Percentiles rank a stretch among this genome's conserved stretches.
Conservation (phyloP, 208 protist genomes). For the Phytomonas sp. region DNA sequence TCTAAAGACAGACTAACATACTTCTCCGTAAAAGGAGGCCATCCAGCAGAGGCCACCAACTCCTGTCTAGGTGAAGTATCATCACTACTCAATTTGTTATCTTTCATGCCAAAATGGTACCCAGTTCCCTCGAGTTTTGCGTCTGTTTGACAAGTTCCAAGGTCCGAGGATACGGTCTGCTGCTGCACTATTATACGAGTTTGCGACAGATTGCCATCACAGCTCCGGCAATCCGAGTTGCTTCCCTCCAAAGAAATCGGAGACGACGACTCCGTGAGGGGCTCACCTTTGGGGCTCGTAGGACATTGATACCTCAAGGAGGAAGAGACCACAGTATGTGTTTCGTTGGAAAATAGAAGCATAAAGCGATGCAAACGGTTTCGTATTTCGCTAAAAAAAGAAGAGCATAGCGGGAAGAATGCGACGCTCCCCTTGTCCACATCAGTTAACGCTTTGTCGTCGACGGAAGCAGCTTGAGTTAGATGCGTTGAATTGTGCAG, state of each 20-base stretch:
- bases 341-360: constrained; percentile 27
- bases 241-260: neutral
- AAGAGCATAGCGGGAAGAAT: neutral
- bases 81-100: constrained; percentile 9
- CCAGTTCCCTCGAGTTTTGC: neutral
- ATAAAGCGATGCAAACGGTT: constrained; percentile 4
- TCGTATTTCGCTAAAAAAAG: neutral
- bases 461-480: neutral
- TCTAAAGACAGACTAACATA: constrained; percentile 65
- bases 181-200: neutral
- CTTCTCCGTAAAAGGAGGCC: constrained; percentile 56
- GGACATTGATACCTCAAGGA: neutral
- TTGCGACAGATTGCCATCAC: neutral
- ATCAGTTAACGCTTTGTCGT: neutral
- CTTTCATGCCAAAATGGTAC: neutral
- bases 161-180: neutral
- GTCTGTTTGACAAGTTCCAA: neutral
- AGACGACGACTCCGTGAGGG: neutral
- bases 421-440: neutral
- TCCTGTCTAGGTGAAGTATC: constrained; percentile 2
- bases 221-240: neutral
- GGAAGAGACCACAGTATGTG: constrained; percentile 7
- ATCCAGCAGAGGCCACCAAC: constrained; percentile 12
- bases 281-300: neutral
- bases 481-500: neutral